Base-by-base conservation (phyloP, 169 alveolate genomes). In the Cyclospora cayetanensis region DNA sequence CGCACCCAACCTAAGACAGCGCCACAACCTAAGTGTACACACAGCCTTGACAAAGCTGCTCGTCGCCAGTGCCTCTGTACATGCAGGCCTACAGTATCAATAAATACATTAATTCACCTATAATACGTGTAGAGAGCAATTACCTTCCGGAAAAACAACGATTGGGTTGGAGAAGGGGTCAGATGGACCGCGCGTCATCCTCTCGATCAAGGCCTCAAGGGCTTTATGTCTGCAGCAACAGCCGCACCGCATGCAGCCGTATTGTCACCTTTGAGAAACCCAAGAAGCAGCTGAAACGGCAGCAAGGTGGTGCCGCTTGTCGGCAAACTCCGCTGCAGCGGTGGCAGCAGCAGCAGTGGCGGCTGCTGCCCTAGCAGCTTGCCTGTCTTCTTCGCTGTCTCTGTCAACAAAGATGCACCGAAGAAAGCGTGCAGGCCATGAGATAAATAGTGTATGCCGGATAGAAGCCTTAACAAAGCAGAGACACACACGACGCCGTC, bases 141-240 rank as follows among this genome's bases (percentile, higher is more conserved):
- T 41, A 46, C 88, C 88, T 79, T 79, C 88, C 2, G 88, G 88
- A n/a, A 79, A 82, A 12, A 82, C 63, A 27, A 82, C 90, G 12
- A 82, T 42, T 1, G 90, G 79, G 39, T 82, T 82, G 29, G 3
- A 1, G 41, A 34, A 35, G 20, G 90, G 74, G 53, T 82, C 79
- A 7, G 50, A n/a, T 35, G 27, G 4, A 41, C 52, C 12, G 27
- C 18, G 29, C 53, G 11, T 25, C 53, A 27, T 37, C 37, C 90
- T 22, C 77, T 50, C 46, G n/a, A 25, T n/a, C 31, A 82, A 29
- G 29, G 29, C 63, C 55, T 82, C 79, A 18, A 82, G 60, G 12
- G 79, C 90, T 20, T 2, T 11, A 9, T 41, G 63, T 77, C 90
- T 82, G 90, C 34, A 50, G 63, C 90, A 46, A 29, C 70, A 55